phyloP scores from a whole-genome alignment of 2,329 filamentous ascomycete genomes.

The Chaetomium sp. region DNA sequence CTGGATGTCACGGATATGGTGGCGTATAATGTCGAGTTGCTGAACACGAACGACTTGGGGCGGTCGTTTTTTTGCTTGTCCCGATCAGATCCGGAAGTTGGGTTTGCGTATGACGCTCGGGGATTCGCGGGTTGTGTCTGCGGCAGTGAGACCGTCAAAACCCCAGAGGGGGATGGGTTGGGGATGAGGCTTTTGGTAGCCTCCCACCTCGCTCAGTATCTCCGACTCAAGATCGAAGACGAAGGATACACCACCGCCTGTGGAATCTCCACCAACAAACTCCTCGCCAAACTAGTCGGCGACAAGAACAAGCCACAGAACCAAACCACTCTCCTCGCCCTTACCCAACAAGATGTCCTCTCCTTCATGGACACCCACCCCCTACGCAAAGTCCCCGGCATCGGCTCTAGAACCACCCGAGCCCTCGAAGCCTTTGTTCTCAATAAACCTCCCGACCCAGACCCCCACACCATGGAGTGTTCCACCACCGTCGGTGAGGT shows the following conservation, averaged over 20 bases:
- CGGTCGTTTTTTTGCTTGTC: slow-evolving; percentile 77
- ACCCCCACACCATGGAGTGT: slow-evolving; percentile 33
- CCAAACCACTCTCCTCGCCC: slow-evolving; percentile 76
- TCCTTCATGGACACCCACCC: slow-evolving; percentile 69
- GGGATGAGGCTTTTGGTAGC: slow-evolving; percentile 64
- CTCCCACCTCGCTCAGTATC: slow-evolving; percentile 70
- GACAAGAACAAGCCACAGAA: slow-evolving; percentile 78
- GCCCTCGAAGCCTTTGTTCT: slow-evolving; percentile 49
- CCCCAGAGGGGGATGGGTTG: slow-evolving; percentile 25
- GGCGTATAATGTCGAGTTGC: slow-evolving; percentile 66
- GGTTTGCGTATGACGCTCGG: slow-evolving; percentile 73
- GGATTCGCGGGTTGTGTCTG: slow-evolving; percentile 55
- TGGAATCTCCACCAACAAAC: slow-evolving; percentile 81
- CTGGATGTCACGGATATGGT: slow-evolving; percentile 82
- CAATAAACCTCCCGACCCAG: slow-evolving; percentile 27
- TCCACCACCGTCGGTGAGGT: slow-evolving; percentile 60
- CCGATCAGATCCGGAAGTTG: slow-evolving; percentile 64
- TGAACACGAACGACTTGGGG: slow-evolving; percentile 59
- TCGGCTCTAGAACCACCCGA: slow-evolving; percentile 71
- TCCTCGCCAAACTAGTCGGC: slow-evolving; percentile 78
- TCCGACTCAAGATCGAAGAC: slow-evolving; percentile 66
- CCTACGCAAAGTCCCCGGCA: slow-evolving; percentile 75
- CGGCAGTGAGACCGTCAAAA: slow-evolving; percentile 22
- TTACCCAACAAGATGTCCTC: slow-evolving; percentile 49
- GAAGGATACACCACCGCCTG: slow-evolving; percentile 83